Conservation (phyloP, 106 monocot species). For the Alisma plantagoaquatica region DNA sequence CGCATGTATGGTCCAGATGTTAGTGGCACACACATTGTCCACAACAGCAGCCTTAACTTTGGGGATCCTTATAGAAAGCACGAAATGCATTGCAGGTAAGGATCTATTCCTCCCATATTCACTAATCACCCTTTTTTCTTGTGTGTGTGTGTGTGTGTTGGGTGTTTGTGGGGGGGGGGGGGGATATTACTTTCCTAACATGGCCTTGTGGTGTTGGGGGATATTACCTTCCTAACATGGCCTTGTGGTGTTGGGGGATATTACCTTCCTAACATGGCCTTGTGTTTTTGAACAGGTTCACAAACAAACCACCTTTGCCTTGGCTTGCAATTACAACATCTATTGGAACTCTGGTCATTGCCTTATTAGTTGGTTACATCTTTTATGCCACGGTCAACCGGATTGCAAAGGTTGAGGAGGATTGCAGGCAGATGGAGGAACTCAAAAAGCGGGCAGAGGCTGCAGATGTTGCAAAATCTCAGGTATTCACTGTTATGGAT, state of each 20-base stretch:
- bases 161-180: no score
- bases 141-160: no score
- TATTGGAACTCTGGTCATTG: slow-evolving; percentile 77
- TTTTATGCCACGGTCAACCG: slow-evolving; percentile 95
- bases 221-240: no score
- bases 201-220: no score
- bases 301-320: slow-evolving; percentile 64
- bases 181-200: no score
- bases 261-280: neutral
- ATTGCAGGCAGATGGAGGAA: slow-evolving; percentile 83
- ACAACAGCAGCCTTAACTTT: slow-evolving; percentile 80
- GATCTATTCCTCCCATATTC: neutral
- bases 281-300: slow-evolving; percentile 46
- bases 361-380: slow-evolving; percentile 81
- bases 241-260: neutral
- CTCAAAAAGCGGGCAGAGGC: slow-evolving; percentile 89
- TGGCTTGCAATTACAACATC: slow-evolving; percentile 97
- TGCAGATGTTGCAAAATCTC: slow-evolving; percentile 97
- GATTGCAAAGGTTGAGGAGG: slow-evolving; percentile 96
- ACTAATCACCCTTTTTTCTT: neutral
- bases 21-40: slow-evolving; percentile 42
- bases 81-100: slow-evolving; percentile 99
- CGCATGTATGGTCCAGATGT: slow-evolving; percentile 85
- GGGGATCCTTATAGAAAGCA: slow-evolving; percentile 92
- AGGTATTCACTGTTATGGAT: slow-evolving; percentile 29